Conservation (phyloP, 1,139 yeast genomes). For the Zhuliangozyma parablackwelliae region DNA sequence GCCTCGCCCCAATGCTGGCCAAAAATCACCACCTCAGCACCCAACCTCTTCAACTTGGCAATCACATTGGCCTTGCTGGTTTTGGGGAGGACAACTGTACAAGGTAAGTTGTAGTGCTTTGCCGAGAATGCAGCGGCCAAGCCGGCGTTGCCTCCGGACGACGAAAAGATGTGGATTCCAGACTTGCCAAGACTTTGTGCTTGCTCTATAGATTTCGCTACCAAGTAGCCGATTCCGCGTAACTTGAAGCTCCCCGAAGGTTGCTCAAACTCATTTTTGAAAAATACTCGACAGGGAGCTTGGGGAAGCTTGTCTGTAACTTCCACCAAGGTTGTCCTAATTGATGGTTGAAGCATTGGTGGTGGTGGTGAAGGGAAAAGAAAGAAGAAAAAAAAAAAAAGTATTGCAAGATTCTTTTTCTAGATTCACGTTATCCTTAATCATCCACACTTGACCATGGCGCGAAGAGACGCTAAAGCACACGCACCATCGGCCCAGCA, state of each 20-base stretch:
- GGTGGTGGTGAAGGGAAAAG: no score
- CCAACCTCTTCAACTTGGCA: conserved; percentile 19
- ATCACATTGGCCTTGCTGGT: conserved; percentile 23
- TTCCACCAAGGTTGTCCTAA: no score
- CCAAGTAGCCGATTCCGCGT: conserved; percentile 57
- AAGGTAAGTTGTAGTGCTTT: conserved; percentile 19
- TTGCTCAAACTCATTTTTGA: conserved; percentile 63
- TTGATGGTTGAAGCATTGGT: background rate
- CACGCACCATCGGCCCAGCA: conserved; percentile 4
- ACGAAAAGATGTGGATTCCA: conserved; percentile 30
- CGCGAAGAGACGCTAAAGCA: conserved; percentile 4
- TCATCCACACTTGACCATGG: conserved; percentile 4
- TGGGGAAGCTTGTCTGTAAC: conserved; percentile 25
- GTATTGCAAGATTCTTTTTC: background rate
- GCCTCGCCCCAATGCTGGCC: conserved; percentile 39
- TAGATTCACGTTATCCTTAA: no score
- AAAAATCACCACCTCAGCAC: conserved; percentile 26
- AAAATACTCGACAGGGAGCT: conserved; percentile 45
- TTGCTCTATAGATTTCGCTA: conserved; percentile 22
- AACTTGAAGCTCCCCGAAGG: conserved; percentile 73
- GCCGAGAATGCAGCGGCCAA: conserved; percentile 41
- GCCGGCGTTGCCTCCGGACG: conserved; percentile 47
- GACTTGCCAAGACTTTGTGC: conserved; percentile 16
- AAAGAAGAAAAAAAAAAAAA: no score
- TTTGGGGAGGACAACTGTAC: conserved; percentile 39